Percentiles rank a stretch among this genome's conserved stretches.
Evolutionary conservation across 768 basidiomycete species (phyloP).

Genomic region (Sporobolomyces roseus): DNA sequence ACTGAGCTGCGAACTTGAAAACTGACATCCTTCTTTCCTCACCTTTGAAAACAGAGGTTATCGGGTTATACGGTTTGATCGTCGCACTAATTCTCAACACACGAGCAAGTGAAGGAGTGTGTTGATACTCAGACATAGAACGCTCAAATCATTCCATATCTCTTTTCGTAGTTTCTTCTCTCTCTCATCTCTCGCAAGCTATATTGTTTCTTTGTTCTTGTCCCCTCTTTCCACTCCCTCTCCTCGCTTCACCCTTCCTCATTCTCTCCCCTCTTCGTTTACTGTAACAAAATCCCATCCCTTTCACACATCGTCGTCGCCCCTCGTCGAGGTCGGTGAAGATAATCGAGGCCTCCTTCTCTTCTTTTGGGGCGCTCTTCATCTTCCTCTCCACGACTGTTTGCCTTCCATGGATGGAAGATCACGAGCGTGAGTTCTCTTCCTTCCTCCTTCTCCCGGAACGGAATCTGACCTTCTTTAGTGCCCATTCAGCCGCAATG

Average conservation of each 20-base stretch:
- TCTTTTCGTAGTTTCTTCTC: not conserved
- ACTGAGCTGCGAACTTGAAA: too few relatives aligned
- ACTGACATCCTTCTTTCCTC: not conserved
- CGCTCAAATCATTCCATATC: not conserved
- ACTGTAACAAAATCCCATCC: not conserved
- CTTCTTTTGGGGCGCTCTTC: too few relatives aligned
- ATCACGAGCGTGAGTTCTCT: too few relatives aligned
- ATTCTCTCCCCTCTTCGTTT: not conserved
- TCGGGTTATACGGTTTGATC: constrained; percentile 76
- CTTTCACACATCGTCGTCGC: not conserved
- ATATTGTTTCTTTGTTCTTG: not conserved
- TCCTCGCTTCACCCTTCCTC: not conserved
- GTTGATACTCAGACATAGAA: not conserved
- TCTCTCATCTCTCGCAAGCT: not conserved
- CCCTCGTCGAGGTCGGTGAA: too few relatives aligned
- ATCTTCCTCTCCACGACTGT: too few relatives aligned
- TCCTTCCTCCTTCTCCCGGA: too few relatives aligned
- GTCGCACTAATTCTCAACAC: constrained; percentile 60
- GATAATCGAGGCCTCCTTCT: too few relatives aligned
- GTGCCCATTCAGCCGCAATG: too few relatives aligned
- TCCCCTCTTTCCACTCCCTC: not conserved
- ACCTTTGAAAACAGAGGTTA: constrained; percentile 62
- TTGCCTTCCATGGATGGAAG: too few relatives aligned
- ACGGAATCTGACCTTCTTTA: too few relatives aligned
- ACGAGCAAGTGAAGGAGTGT: constrained; percentile 24